Evolutionary conservation across 176 grass and related monocot genomes (phyloP), one percentile per base, ranked within the genome.

Genomic region (Oryza brachyantha): DNA sequence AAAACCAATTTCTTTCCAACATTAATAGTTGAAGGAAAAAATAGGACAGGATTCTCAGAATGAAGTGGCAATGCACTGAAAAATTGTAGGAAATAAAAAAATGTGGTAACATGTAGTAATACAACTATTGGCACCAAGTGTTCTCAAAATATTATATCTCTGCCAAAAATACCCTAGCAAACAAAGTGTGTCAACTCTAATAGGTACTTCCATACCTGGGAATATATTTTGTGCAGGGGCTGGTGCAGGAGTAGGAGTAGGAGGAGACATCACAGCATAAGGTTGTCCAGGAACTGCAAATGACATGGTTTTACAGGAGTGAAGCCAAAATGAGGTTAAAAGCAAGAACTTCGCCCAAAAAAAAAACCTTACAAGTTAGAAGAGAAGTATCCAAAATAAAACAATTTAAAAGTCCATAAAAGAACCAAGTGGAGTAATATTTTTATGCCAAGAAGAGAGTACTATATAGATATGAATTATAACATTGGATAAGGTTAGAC

Each of bases 261-360:
- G 60, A 85, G 86, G 78, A 73, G 88, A 79, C 5, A 77, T 69
- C 12, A 61, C 43, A 72, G 43, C 46, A 90, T 88, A 97, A 12
- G 71, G 86, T 61, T 89, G 83, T 45, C 96, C 96, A 52, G 88
- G 92, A 87, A 87, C 96, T 99, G 79, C 63, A 93, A 41, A 87
- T 67, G 19, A 93, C 29, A 79, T 74, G 12, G 42, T 73, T 62
- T 71, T 26, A 50, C 6, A 48, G 8, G 2, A 37, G 41, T 34
- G 25, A 68, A 29, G 59, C 72, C 31, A 83, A 80, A 64, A 70
- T n/a, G n/a, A 62, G 61, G 39, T 29, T 70, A 28, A 50, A 80
- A 68, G 7, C 41, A 1, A 61, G 25, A 32, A 60, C 5, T 38
- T 34, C 70, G 5, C 43, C 13, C 3, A 76, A 12, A 41, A 36